Conservation (phyloP, 306 rosid species). For the Cyclanthera cordifolia region DNA sequence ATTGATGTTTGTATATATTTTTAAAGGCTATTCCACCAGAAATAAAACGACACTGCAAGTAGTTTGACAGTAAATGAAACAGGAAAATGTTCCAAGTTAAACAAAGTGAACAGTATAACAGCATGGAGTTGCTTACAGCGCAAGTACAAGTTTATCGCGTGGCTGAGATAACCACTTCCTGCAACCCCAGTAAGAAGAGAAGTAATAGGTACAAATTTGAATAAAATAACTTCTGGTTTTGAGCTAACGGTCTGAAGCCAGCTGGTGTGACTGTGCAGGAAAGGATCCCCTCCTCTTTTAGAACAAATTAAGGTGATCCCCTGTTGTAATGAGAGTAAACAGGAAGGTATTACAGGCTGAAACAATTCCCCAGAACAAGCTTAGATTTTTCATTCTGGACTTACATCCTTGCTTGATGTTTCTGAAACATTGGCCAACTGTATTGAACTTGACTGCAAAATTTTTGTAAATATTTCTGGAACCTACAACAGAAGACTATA, state of each 20-base stretch:
- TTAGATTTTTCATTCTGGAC: conserved; percentile 18
- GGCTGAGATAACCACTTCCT: conserved; percentile 97
- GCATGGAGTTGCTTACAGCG: conserved; percentile 53
- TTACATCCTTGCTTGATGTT: conserved; percentile 95
- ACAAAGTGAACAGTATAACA: not conserved
- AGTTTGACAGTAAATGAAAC: not conserved
- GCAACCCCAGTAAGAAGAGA: conserved; percentile 86
- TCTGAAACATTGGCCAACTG: conserved; percentile 70
- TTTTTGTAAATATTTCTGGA: conserved; percentile 75
- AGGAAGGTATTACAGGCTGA: not conserved
- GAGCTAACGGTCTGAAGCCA: conserved; percentile 85
- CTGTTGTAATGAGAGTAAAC: conserved; percentile 27
- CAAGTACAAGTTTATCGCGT: conserved; percentile 87
- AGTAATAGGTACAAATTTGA: conserved; percentile 80
- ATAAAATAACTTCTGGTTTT: conserved; percentile 66
- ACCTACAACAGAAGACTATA: conserved; percentile 35
- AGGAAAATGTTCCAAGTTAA: not conserved
- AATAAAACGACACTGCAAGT: not conserved
- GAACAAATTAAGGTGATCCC: conserved; percentile 65
- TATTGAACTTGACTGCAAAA: conserved; percentile 71
- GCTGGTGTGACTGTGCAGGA: conserved; percentile 53
- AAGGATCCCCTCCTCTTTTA: conserved; percentile 79
- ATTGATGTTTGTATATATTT: not conserved
- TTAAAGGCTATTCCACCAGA: not conserved
- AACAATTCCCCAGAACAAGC: not conserved